Percentiles rank a stretch among this genome's conserved stretches.
phyloP scores from a whole-genome alignment of 2,329 filamentous ascomycete genomes.

The Colletotrichum sp. region DNA sequence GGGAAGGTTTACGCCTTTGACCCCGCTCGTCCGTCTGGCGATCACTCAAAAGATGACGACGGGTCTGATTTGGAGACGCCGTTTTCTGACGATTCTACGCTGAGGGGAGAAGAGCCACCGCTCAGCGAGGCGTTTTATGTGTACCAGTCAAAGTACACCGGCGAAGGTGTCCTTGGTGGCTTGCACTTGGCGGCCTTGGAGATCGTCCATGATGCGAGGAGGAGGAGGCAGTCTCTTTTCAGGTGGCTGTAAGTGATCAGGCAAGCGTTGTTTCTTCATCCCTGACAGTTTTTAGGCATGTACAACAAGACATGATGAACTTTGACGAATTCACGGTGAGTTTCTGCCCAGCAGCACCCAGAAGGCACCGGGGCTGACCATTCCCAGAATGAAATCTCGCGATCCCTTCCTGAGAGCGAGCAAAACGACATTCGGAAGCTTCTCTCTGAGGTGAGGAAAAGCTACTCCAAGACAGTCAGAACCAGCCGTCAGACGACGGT shows the following conservation, averaged over 20 bases:
- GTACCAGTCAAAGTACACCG: slow-evolving; percentile 40
- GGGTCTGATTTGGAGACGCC: slow-evolving; percentile 31
- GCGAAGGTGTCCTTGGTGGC: slow-evolving; percentile 39
- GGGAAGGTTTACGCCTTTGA: slow-evolving; percentile 29
- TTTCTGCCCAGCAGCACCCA: not conserved
- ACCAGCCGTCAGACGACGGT: slow-evolving; percentile 42
- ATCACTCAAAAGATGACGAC: slow-evolving; percentile 29
- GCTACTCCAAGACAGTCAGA: slow-evolving; percentile 38
- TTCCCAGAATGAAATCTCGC: slow-evolving; percentile 36
- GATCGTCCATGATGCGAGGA: slow-evolving; percentile 35
- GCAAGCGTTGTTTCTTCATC: no score
- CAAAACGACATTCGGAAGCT: slow-evolving; percentile 38
- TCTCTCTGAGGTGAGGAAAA: slow-evolving; percentile 39
- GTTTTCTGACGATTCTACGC: slow-evolving; percentile 27
- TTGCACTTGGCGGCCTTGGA: slow-evolving; percentile 38
- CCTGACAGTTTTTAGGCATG: slow-evolving; percentile 32
- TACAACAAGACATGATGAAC: slow-evolving; percentile 43
- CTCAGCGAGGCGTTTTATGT: slow-evolving; percentile 22
- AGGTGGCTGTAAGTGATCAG: slow-evolving; percentile 40
- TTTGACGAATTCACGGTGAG: slow-evolving; percentile 46
- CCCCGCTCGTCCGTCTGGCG: slow-evolving; percentile 17
- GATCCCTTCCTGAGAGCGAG: slow-evolving; percentile 25
- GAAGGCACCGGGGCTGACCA: not conserved
- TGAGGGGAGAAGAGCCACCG: slow-evolving; percentile 12
- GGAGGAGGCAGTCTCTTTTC: slow-evolving; percentile 38